phyloP scores from a whole-genome alignment of 768 basidiomycete genomes.

The Mycena olivaceomarginata region DNA sequence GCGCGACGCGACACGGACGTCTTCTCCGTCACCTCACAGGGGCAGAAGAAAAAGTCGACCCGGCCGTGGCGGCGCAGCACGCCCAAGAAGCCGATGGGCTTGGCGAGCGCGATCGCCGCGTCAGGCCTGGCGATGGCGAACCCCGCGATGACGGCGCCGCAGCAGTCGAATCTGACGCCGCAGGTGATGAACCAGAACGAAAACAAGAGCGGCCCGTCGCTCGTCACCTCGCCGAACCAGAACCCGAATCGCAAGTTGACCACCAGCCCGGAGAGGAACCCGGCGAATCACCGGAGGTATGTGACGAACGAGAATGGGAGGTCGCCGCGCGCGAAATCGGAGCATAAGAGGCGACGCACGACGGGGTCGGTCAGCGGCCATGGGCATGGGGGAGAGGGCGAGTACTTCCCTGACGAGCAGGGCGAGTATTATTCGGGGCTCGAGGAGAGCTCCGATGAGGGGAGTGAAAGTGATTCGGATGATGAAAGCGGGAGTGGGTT shows the following conservation, averaged over 20 bases:
- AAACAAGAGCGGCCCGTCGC: constrained; percentile 40
- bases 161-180: constrained; percentile 62
- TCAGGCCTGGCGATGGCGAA: constrained; percentile 82
- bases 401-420: constrained; percentile 46
- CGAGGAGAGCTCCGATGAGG: constrained; percentile 49
- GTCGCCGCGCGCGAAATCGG: constrained; percentile 5
- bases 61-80: constrained; percentile 63
- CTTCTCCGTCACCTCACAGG: constrained; percentile 37
- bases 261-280: constrained; percentile 22
- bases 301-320: constrained; percentile 31
- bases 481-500: constrained; percentile 51
- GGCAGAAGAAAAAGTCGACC: constrained; percentile 57
- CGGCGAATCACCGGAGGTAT: constrained; percentile 20
- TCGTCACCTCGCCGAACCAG: constrained; percentile 41
- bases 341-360: constrained; percentile 38
- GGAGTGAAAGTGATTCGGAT: constrained; percentile 47
- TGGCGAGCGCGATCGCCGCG: constrained; percentile 82
- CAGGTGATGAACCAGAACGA: constrained; percentile 47
- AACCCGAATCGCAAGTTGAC: constrained; percentile 39
- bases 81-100: constrained; percentile 70
- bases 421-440: constrained; percentile 51
- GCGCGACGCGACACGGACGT: constrained; percentile 41
- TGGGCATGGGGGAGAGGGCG: constrained; percentile 35
- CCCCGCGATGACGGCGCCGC: constrained; percentile 68
- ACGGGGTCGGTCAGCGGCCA: constrained; percentile 42